Percentiles rank a stretch among this genome's conserved stretches.
These are phyloP conservation scores for Nicotiana paniculata DNA, from an alignment of 257 asterid genomes.

Conservation along the genomic window DNA sequence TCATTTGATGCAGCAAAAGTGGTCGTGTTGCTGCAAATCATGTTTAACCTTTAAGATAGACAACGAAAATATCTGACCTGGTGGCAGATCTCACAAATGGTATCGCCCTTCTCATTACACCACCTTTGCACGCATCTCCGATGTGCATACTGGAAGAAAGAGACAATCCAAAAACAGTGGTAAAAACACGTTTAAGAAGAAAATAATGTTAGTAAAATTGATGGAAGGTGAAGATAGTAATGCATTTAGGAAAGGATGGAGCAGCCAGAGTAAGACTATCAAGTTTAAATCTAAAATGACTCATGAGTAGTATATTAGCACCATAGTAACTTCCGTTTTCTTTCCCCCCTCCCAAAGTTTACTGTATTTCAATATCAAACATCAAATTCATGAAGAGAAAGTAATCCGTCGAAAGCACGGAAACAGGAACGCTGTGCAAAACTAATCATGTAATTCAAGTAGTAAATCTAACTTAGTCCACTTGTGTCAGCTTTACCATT, in stretches of 20 bases:
- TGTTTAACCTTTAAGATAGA: not conserved
- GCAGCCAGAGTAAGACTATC: not conserved
- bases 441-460: not conserved
- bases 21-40: not conserved
- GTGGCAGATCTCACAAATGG: conserved; percentile 89
- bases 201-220: not conserved
- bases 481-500: conserved; percentile 2
- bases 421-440: not conserved
- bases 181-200: not conserved
- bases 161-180: not conserved
- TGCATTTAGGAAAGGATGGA: not conserved
- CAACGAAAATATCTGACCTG: conserved; percentile 42
- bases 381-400: not conserved
- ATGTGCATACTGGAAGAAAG: conserved; percentile 77
- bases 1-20: not conserved
- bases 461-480: not conserved
- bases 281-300: not conserved
- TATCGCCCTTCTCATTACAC: conserved; percentile 99
- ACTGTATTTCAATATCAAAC: not conserved
- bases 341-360: not conserved
- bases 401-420: not conserved
- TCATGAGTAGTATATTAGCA: not conserved
- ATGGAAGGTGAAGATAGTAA: not conserved
- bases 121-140: conserved; percentile 90
- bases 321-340: not conserved